phyloP scores from a whole-genome alignment of 140 eudicot genomes.

The Oenanthe javanica region DNA sequence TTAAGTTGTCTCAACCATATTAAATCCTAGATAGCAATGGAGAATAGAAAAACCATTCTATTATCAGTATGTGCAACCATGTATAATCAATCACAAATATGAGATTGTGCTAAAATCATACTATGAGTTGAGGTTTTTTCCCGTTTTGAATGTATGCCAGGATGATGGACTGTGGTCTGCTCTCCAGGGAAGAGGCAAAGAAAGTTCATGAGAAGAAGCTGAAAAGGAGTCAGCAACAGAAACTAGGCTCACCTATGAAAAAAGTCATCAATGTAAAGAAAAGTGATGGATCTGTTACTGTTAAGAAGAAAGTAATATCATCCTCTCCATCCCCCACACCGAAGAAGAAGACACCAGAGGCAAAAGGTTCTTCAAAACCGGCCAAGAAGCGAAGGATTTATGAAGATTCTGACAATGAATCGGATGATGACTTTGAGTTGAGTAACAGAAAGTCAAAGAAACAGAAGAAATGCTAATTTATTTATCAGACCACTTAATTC shows the following conservation, averaged over 20 bases:
- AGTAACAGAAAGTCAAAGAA: constrained; percentile 37
- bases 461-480: constrained; percentile 31
- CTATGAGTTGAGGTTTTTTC: background rate
- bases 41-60: background rate
- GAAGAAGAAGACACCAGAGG: constrained; percentile 46
- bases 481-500: background rate
- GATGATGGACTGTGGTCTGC: constrained; percentile 92
- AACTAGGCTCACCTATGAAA: constrained; percentile 64
- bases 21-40: background rate
- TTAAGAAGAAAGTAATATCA: constrained; percentile 36
- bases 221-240: constrained; percentile 48
- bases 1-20: background rate
- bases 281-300: constrained; percentile 34
- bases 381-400: constrained; percentile 48
- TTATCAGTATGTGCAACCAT: background rate
- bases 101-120: background rate
- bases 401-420: constrained; percentile 35
- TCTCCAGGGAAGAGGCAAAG: constrained; percentile 61
- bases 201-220: constrained; percentile 55
- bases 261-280: constrained; percentile 48
- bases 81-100: background rate
- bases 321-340: constrained; percentile 31
- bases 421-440: constrained; percentile 55
- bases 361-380: constrained; percentile 36
- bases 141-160: constrained; percentile 22